Evolutionary conservation across 768 basidiomycete species (phyloP), one percentile per base, ranked within the genome.

Genomic region (Mycena capillaripes): DNA sequence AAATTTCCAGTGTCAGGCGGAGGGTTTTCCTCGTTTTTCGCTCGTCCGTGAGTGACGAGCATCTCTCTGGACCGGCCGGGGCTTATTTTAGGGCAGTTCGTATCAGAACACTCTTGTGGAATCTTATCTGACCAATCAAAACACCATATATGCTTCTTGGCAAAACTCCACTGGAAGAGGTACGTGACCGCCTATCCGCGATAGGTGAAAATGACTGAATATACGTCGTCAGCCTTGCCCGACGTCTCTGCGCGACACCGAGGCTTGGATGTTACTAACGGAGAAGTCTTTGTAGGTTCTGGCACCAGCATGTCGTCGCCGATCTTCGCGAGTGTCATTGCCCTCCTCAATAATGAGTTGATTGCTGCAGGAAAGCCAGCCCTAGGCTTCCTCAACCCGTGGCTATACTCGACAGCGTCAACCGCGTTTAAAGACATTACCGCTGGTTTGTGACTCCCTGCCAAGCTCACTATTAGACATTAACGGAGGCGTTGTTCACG

Each of bases 371-470:
- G 32, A 57, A 57, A 57, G 32, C 56, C 56, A 23, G 56, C 56
- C 56, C 17, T 57, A 36, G n/a, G n/a, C n/a, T n/a, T n/a, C n/a
- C n/a, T n/a, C n/a, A n/a, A n/a, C n/a, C n/a, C n/a, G n/a, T n/a
- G 56, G 56, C 56, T 57, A 57, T 38, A 57, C 56, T 57, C 56
- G 56, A 57, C 56, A 57, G 56, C 56, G 34, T 57, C 56, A 57
- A 8, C 56, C 56, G 56, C 56, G 56, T 34, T 57, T 57, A 57
- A 57, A 57, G 56, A 57, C 56, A 57, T 57, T 57, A 57, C 56
- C 21, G 56, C 56, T 0, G 56, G 56, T 57, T 38, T 8, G 34
- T 57, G 56, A 57, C 32, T 36, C 53, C 30, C 56, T 57, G 56
- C n/a, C 56, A 8, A 57, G 56, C 56, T 0, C 34, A 57, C 56